phyloP scores from a whole-genome alignment of 1,284 basidiomycete genomes.

The Sanghuangporus weigelae region DNA sequence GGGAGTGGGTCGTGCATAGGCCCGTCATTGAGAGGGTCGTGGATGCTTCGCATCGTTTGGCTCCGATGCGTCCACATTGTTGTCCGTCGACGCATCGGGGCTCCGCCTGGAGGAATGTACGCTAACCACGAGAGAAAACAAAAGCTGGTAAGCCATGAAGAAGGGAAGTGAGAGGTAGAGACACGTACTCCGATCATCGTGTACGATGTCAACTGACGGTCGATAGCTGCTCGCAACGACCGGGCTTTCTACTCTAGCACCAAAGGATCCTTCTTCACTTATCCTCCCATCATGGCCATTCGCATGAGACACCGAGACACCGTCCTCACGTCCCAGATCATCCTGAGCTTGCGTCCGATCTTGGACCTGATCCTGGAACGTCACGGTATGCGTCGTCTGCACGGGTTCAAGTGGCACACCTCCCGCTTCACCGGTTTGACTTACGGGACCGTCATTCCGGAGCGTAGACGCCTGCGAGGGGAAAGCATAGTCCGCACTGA shows the following conservation, averaged over 20 bases:
- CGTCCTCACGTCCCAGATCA: neutral
- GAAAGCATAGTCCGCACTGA: neutral
- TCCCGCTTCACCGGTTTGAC: neutral
- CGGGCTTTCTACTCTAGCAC: neutral
- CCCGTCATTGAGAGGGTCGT: too few species aligned
- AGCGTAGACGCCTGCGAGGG: neutral
- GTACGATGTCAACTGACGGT: neutral
- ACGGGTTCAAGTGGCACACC: neutral
- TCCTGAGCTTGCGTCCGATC: too few species aligned
- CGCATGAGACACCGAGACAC: neutral
- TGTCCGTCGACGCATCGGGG: slow-evolving; percentile 3
- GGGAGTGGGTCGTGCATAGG: neutral
- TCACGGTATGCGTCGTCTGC: neutral
- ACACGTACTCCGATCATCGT: slow-evolving; percentile 2
- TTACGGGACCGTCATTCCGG: neutral
- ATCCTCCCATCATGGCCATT: neutral
- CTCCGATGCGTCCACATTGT: neutral
- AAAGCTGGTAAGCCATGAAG: neutral
- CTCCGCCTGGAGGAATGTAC: slow-evolving; percentile 5
- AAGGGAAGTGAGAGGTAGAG: neutral
- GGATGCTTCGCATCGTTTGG: neutral
- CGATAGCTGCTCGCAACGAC: neutral
- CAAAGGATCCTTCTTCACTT: neutral
- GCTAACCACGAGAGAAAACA: neutral
- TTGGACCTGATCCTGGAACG: neutral